These are phyloP conservation scores for Ceratocystis lukuohia DNA, from an alignment of 2,329 filamentous ascomycete genomes.

Conservation along the genomic window DNA sequence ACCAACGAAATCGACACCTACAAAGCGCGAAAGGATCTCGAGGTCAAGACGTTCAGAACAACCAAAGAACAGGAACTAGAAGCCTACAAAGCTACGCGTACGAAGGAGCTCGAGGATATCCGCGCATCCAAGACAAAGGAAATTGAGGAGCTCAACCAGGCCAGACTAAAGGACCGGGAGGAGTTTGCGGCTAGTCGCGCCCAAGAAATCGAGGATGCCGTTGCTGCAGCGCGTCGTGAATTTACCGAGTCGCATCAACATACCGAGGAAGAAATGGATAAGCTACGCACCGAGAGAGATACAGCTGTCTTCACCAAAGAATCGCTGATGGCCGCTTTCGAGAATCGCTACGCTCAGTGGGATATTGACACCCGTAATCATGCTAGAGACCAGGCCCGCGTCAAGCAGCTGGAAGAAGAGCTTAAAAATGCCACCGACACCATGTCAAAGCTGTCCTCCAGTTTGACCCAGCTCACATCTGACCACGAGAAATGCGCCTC, in stretches of 20 bases:
- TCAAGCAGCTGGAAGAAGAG: conserved; percentile 9
- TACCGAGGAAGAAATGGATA: conserved; percentile 4
- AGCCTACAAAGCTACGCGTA: conserved; percentile 14
- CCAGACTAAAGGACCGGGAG: conserved; percentile 4
- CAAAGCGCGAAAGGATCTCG: conserved; percentile 18
- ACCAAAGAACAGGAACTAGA: conserved; percentile 18
- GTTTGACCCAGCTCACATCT: conserved; percentile 5
- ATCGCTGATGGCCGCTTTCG: conserved; percentile 17
- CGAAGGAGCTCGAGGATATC: conserved; percentile 17
- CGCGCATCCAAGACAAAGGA: conserved; percentile 13
- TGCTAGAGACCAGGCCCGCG: background rate
- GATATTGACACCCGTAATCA: conserved; percentile 12
- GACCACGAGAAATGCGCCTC: conserved; percentile 15
- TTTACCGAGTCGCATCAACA: conserved; percentile 7
- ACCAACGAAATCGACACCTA: conserved; percentile 18
- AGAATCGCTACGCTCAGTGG: conserved; percentile 16
- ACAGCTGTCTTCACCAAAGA: conserved; percentile 16
- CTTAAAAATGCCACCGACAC: conserved; percentile 9
- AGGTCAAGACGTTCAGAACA: conserved; percentile 15
- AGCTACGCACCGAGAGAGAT: conserved; percentile 15
- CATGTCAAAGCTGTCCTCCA: conserved; percentile 2
- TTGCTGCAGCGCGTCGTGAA: conserved; percentile 8
- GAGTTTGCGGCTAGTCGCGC: background rate
- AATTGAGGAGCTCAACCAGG: conserved; percentile 12
- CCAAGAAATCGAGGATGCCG: conserved; percentile 14